Evolutionary conservation across 768 basidiomycete genomes (phyloP), one percentile per base, ranked within the genome.

Genomic region (Xerocomus spinulosus): DNA sequence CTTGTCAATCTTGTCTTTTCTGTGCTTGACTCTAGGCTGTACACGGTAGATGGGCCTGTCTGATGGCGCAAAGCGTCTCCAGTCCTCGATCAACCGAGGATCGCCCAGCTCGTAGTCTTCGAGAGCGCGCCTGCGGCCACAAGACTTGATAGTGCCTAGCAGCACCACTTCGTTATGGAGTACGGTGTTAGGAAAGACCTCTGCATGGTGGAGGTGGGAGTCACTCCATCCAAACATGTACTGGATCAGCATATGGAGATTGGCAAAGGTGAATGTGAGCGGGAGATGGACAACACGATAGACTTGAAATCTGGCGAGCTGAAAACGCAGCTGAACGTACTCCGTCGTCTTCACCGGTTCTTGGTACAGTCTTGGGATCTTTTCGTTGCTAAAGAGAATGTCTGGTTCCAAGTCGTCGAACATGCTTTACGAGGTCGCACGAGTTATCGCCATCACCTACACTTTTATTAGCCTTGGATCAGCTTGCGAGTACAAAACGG

Each of bases 201-300:
- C 53, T 20, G 62, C 53, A 4, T 35, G 49, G 43, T 64, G 64
- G 21, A 51, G 37, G 44, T 64, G 66, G 14, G 48, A 44, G 20
- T 62, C 40, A 30, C 49, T 53, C 65, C 65, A 67, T 41, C 67
- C 67, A 45, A 68, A 68, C 52, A 61, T 55, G 53, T 59, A 62
- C 40, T 60, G 59, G 42, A 68, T 55, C 52, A 59, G 49, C 9
- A 29, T 51, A 50, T 61, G 60, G 39, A 68, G 56, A 44, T 68
- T 60, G 50, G 60, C 56, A 37, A 68, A 64, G 3, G 60, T 67
- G 54, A 60, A 59, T 18, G 67, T 57, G 45, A 56, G 47, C 1
- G 62, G 63, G 13, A 64, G 50, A 4, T 33, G 55, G 25, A 51
- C 60, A 53, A 58, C 35, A 36, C 57, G 64, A 30, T 54, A 58